These are phyloP conservation scores for Triticum dicoccoides DNA, from an alignment of 176 grass and related monocot genomes.

Conservation along the genomic window DNA sequence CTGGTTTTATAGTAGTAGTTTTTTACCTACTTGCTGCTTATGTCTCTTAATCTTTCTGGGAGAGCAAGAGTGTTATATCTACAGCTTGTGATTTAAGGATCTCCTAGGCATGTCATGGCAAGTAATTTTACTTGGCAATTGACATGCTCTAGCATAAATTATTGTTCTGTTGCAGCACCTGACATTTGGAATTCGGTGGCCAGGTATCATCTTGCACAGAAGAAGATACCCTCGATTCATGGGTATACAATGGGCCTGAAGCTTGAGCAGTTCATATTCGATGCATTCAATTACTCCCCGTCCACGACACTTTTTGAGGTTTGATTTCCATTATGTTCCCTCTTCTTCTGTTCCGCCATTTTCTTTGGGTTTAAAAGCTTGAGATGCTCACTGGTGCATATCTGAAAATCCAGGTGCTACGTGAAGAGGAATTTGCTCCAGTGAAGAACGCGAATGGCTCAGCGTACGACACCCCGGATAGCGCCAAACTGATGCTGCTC, in stretches of 20 bases:
- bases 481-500: slow-evolving; percentile 80
- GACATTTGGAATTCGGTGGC: slow-evolving; percentile 8
- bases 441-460: slow-evolving; percentile 94
- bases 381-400: background rate
- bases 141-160: background rate
- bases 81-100: background rate
- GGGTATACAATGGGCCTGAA: slow-evolving; percentile 73
- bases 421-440: slow-evolving; percentile 97
- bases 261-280: slow-evolving; percentile 90
- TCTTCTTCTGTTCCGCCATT: background rate
- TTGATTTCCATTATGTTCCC: background rate
- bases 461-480: slow-evolving; percentile 85
- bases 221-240: slow-evolving; percentile 96
- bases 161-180: background rate
- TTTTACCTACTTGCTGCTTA: background rate
- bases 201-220: slow-evolving; percentile 94
- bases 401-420: slow-evolving; percentile 49
- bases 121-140: slow-evolving; percentile 14
- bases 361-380: background rate
- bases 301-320: slow-evolving; percentile 94
- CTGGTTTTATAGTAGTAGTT: background rate
- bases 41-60: slow-evolving; percentile 17
- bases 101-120: background rate
- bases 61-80: background rate
- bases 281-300: slow-evolving; percentile 87